A percentile compares a stretch with the other conserved stretches of the same genome.
Evolutionary conservation across 2,329 filamentous ascomycete species (phyloP).

Genomic region (Aureobasidium sp.): DNA sequence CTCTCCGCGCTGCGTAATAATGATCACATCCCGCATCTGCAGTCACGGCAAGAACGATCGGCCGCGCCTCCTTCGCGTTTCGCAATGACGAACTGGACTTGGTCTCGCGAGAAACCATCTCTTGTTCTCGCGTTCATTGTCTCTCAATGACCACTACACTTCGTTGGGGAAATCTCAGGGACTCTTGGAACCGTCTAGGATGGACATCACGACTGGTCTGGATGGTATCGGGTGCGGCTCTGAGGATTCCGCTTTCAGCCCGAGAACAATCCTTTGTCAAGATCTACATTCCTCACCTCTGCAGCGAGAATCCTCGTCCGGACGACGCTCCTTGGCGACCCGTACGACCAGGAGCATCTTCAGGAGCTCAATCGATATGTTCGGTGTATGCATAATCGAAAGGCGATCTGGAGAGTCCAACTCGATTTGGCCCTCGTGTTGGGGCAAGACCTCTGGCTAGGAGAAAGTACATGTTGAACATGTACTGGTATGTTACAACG

Average conservation of each 20-base stretch:
- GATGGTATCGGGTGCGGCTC: background rate
- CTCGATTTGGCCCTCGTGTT: background rate
- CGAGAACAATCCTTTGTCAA: constrained; percentile 1
- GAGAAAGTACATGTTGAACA: background rate
- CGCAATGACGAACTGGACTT: background rate
- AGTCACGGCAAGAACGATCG: background rate
- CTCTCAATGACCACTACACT: background rate
- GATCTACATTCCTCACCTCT: background rate
- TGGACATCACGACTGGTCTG: background rate
- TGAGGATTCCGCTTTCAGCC: background rate
- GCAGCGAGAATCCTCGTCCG: background rate
- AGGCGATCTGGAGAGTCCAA: background rate
- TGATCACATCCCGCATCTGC: background rate
- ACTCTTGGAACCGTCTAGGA: background rate
- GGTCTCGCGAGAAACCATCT: background rate
- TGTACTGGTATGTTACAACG: no score
- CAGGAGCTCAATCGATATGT: background rate
- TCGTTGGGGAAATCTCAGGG: no score
- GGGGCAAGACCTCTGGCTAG: background rate
- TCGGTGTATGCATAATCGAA: background rate
- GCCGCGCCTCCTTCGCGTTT: no score
- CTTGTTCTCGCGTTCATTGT: background rate
- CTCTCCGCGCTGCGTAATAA: background rate
- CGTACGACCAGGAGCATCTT: no score
- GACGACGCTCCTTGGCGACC: background rate